A percentile compares a stretch with the other conserved stretches of the same genome.
Conservation (phyloP, 2,329 filamentous ascomycete species). For the Penicillium janthinellum region DNA sequence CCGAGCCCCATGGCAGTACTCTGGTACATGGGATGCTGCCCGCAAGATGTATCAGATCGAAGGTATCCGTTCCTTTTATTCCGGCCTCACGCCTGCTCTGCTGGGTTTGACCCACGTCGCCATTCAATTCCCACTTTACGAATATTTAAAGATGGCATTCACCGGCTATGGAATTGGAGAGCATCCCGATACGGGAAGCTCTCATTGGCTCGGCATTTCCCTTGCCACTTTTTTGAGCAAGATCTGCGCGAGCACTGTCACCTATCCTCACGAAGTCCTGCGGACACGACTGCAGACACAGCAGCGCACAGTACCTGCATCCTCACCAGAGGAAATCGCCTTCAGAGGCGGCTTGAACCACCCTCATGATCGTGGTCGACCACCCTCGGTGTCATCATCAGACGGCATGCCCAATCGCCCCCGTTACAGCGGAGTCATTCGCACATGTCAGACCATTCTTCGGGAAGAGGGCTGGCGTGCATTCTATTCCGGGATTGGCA, state of each 20-base stretch:
- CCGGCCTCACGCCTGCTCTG: constrained; percentile 86
- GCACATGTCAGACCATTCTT: constrained; percentile 81
- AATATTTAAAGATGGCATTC: constrained; percentile 86
- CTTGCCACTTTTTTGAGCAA: constrained; percentile 92
- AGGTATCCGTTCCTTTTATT: constrained; percentile 89
- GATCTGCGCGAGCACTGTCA: constrained; percentile 88
- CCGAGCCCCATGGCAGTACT: constrained; percentile 77
- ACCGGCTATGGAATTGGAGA: constrained; percentile 88
- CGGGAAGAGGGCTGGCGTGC: constrained; percentile 92
- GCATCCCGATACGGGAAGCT: constrained; percentile 60
- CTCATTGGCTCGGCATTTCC: constrained; percentile 81
- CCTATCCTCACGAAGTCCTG: constrained; percentile 96
- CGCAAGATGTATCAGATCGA: constrained; percentile 94
- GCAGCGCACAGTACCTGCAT: constrained; percentile 61
- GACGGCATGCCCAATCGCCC: constrained; percentile 59
- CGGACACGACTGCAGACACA: constrained; percentile 93
- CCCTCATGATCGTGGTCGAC: constrained; percentile 49
- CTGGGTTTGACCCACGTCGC: constrained; percentile 93
- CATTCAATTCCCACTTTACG: constrained; percentile 95
- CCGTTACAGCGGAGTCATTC: constrained; percentile 75
- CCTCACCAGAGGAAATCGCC: constrained; percentile 55
- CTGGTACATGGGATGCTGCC: constrained; percentile 84
- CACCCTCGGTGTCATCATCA: constrained; percentile 50
- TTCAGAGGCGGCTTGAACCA: constrained; percentile 46
- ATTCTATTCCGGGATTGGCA: constrained; percentile 96